Evolutionary conservation across 2,329 filamentous ascomycete species (phyloP), one percentile per base, ranked within the genome.

Genomic region (Phaeosphaeria sp.): DNA sequence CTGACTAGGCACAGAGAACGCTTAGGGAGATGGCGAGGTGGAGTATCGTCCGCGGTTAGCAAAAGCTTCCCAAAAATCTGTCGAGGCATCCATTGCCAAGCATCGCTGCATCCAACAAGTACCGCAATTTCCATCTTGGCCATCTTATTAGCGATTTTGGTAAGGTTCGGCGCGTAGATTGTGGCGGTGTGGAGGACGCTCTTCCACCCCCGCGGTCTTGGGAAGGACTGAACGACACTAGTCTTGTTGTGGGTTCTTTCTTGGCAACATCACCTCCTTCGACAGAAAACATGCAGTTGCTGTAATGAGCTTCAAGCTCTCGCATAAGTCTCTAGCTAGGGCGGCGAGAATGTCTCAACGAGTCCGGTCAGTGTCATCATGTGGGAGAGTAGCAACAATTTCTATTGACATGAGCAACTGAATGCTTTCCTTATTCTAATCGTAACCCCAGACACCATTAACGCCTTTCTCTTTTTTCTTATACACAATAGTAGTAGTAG

Each of bases 351-450:
- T 8, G 5, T 27, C 25, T 8, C 25, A 27, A 27, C 25, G 8
- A 27, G 25, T 27, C 25, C 25, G 25, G 8, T 27, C 5, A 27
- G 25, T 27, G 25, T 27, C 25, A 8, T 27, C 8, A 39, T 13
- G 2, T 17, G 36, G 36, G n/a, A 43, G 39, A 46, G 44, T 47
- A 25, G 18, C 44, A 53, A 53, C 42, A 27, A 25, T 21, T 51
- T 51, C 30, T 21, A 57, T 61, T 57, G 55, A 40, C 57, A 52
- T 53, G 54, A 54, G 62, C 62, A 65, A 65, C 54, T 61, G 62
- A 63, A 65, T 65, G 62, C 62, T 62, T 55, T 54, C 56, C 55
- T 59, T 48, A 48, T 57, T 65, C 62, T 65, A 65, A 50, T 44
- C 56, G 42, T 51, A 59, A 63, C 53, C 53, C 51, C 49, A 59